Conservation (phyloP, 2,329 filamentous ascomycete species). For the Trichocomaceae sp. region DNA sequence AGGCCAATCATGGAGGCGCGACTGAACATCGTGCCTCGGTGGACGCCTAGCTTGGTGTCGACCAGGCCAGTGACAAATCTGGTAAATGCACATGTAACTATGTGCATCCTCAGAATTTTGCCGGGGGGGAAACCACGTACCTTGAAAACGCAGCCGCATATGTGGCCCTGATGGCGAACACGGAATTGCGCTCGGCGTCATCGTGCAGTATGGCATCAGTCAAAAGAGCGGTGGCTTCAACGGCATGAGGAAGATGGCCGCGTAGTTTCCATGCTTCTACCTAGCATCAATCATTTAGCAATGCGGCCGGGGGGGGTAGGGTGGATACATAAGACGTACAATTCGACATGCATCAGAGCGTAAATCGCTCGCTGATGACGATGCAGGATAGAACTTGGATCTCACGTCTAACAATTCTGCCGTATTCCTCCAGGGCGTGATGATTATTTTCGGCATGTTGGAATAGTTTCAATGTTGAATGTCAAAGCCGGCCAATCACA, state of each 20-base stretch:
- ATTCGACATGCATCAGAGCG: constrained; percentile 34
- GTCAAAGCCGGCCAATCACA: neutral
- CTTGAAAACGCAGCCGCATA: constrained; percentile 43
- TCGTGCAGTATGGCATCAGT: constrained; percentile 43
- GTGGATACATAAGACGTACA: constrained; percentile 31
- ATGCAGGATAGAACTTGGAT: constrained; percentile 34
- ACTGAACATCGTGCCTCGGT: constrained; percentile 37
- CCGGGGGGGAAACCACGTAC: constrained; percentile 20
- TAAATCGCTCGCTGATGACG: constrained; percentile 30
- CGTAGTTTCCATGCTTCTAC: constrained; percentile 41
- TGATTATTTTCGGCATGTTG: constrained; percentile 35
- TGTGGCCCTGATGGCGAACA: constrained; percentile 40
- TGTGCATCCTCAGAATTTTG: neutral
- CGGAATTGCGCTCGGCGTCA: constrained; percentile 34
- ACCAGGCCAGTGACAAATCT: constrained; percentile 43
- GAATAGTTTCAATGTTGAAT: too few relatives aligned
- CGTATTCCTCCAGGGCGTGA: constrained; percentile 38
- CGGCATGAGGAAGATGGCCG: constrained; percentile 39
- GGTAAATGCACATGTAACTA: neutral
- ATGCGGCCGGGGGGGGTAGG: too few relatives aligned
- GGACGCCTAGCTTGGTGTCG: constrained; percentile 36
- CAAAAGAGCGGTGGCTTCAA: constrained; percentile 42
- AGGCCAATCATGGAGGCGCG: constrained; percentile 36
- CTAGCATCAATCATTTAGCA: constrained; percentile 19
- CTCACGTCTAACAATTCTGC: constrained; percentile 33